phyloP scores from a whole-genome alignment of 1,139 yeast genomes.

The Geotrichum bryndzae region DNA sequence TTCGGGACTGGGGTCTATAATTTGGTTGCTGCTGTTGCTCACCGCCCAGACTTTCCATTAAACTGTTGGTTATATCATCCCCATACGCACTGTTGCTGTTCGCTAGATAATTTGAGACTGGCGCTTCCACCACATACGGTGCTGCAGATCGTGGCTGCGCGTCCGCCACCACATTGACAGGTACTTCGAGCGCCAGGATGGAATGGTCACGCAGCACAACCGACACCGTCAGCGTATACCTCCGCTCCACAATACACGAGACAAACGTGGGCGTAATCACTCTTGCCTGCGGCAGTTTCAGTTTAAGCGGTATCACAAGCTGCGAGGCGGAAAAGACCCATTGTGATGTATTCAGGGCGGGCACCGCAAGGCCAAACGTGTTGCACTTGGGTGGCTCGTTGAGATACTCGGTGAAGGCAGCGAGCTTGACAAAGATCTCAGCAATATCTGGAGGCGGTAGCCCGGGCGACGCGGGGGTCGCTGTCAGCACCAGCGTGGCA shows the following conservation, averaged over 20 bases:
- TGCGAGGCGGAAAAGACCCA: background rate
- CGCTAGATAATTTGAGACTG: background rate
- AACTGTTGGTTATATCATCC: background rate
- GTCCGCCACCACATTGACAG: slow-evolving; percentile 1
- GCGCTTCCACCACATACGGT: background rate
- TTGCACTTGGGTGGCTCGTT: background rate
- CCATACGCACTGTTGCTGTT: background rate
- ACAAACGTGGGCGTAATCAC: slow-evolving; percentile 2
- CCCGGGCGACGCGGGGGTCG: background rate
- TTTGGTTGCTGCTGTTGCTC: background rate
- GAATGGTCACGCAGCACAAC: background rate
- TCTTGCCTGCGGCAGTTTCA: background rate
- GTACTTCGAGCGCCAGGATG: background rate
- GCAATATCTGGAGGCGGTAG: background rate
- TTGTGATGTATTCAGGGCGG: background rate
- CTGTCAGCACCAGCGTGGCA: background rate
- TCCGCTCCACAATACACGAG: slow-evolving; percentile 3
- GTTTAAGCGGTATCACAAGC: background rate
- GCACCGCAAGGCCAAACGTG: background rate
- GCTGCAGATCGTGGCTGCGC: background rate
- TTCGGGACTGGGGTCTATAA: background rate
- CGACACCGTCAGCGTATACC: background rate
- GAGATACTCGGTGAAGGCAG: background rate
- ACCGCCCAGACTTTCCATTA: background rate
- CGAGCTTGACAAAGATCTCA: background rate